Percentiles rank a stretch among this genome's conserved stretches.
These are phyloP conservation scores for Niebla homalea DNA, from an alignment of 495 filamentous ascomycete species.

Conservation along the genomic window DNA sequence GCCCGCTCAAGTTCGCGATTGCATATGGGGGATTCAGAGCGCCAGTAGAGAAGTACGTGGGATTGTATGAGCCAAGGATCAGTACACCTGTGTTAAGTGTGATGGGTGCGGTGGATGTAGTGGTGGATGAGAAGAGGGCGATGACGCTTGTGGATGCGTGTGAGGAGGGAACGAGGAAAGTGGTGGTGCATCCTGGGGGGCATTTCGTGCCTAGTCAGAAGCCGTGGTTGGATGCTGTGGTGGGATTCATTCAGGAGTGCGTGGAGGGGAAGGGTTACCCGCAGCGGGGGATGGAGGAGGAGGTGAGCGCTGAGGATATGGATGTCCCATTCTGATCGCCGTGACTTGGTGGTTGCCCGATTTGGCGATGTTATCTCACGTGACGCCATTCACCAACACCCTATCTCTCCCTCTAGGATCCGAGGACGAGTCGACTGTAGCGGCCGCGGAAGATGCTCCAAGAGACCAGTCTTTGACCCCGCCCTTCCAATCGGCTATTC, in stretches of 20 bases:
- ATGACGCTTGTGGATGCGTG: constrained; percentile 54
- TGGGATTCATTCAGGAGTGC: constrained; percentile 58
- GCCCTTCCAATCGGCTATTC: constrained; percentile 74
- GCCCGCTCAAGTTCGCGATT: constrained; percentile 63
- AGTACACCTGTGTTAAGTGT: constrained; percentile 70
- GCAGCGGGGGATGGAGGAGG: constrained; percentile 26
- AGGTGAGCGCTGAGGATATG: constrained; percentile 42
- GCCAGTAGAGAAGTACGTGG: constrained; percentile 44
- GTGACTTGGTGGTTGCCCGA: not conserved
- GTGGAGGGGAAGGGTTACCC: constrained; percentile 33
- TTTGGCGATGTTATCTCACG: not conserved
- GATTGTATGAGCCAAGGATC: constrained; percentile 65
- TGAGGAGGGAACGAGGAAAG: constrained; percentile 40
- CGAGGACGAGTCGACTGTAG: constrained; percentile 15
- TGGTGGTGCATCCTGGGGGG: constrained; percentile 80
- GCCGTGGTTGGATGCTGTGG: constrained; percentile 62
- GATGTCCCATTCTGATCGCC: constrained; percentile 45
- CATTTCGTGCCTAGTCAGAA: constrained; percentile 79
- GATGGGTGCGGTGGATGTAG: constrained; percentile 72
- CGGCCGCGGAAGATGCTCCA: constrained; percentile 11
- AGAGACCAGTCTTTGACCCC: constrained; percentile 60
- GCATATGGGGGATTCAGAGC: constrained; percentile 70
- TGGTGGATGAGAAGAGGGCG: constrained; percentile 68
- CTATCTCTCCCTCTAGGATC: constrained; percentile 15
- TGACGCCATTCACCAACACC: constrained; percentile 28